Percentiles rank a stretch among this genome's conserved stretches.
These are phyloP conservation scores for Diplocarpon rosae DNA, from an alignment of 2,329 filamentous ascomycete species.

Conservation along the genomic window DNA sequence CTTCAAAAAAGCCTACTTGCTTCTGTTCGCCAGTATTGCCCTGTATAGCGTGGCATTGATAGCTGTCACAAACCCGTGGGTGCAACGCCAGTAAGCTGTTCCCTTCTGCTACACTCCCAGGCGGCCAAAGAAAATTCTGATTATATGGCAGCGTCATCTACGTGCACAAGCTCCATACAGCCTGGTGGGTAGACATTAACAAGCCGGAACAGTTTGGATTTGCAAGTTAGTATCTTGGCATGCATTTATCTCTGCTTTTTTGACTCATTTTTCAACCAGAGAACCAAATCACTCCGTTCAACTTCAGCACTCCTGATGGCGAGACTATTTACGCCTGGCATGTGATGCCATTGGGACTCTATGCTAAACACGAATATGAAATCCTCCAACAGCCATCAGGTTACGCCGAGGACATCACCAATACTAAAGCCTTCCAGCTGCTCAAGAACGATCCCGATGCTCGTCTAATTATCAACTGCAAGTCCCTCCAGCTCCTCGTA, in stretches of 20 bases:
- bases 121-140: neutral
- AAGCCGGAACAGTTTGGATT: conserved; percentile 79
- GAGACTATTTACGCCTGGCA: conserved; percentile 85
- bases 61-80: conserved; percentile 52
- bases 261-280: conserved; percentile 34
- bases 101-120: neutral
- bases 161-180: conserved; percentile 65
- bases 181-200: conserved; percentile 61
- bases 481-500: conserved; percentile 24
- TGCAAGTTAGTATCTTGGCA: conserved; percentile 45
- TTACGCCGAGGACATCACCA: conserved; percentile 38
- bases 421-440: conserved; percentile 47
- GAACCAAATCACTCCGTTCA: conserved; percentile 83
- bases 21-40: conserved; percentile 46
- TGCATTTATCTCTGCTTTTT: too few relatives aligned
- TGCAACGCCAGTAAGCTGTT: conserved; percentile 66
- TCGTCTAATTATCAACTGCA: conserved; percentile 53
- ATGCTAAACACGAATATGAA: conserved; percentile 56
- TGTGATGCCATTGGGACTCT: conserved; percentile 68
- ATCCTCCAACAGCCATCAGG: conserved; percentile 40
- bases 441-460: conserved; percentile 52
- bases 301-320: conserved; percentile 61
- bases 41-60: conserved; percentile 58
- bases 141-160: conserved; percentile 54
- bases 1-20: conserved; percentile 36